A percentile compares a stretch with the other conserved stretches of the same genome.
Evolutionary conservation across 2,329 filamentous ascomycete species (phyloP).

Genomic region (Colletotrichum sp.): DNA sequence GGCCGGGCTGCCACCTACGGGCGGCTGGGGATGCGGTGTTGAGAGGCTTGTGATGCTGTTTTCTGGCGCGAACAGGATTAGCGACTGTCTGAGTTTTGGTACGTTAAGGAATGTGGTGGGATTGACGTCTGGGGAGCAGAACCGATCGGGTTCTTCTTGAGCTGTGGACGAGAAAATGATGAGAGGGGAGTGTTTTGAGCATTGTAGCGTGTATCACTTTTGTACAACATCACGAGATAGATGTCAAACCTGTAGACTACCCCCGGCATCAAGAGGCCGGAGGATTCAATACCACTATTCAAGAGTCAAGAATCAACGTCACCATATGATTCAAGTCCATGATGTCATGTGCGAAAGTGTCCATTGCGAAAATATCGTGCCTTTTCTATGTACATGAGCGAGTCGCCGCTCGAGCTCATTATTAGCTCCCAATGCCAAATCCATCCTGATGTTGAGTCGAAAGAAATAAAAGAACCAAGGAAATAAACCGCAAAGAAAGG

Average conservation of each 20-base stretch:
- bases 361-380: neutral
- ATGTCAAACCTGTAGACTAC: neutral
- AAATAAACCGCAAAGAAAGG: neutral
- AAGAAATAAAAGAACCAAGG: neutral
- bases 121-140: conserved; percentile 41
- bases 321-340: neutral
- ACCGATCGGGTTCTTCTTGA: neutral
- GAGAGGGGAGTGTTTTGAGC: neutral
- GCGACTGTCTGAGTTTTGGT: conserved; percentile 88
- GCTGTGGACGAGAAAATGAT: neutral
- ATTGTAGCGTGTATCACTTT: neutral
- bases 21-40: conserved; percentile 94
- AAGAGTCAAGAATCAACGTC: neutral
- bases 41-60: conserved; percentile 94
- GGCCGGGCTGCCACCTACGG: conserved; percentile 91
- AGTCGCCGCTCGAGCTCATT: neutral
- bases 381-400: neutral
- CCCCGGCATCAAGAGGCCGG: neutral
- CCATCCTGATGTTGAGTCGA: neutral
- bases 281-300: neutral
- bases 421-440: neutral
- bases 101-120: conserved; percentile 74
- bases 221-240: neutral
- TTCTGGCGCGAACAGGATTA: conserved; percentile 77
- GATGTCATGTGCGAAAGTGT: neutral